Evolutionary conservation across 78 protist species (phyloP), one percentile per base, ranked within the genome.

Genomic region (Anaeramoeba ignava): DNA sequence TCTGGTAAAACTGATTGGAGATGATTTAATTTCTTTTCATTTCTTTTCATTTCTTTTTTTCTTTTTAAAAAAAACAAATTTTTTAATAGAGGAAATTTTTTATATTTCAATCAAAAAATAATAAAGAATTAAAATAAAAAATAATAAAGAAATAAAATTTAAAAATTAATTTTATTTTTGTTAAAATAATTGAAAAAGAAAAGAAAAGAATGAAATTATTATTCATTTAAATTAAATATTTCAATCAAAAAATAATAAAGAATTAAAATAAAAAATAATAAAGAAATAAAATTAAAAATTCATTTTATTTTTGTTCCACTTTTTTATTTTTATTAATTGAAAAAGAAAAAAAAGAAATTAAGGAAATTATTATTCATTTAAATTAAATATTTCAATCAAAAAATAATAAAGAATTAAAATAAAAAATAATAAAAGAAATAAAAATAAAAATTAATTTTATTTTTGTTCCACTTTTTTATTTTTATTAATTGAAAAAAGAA

Each of bases 401-500:
- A n/a, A 68, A 68, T 31, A 68, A 68, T 33, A n/a, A 68, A n/a
- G 31, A 68, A n/a, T 68, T 68, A 33, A 68, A 68, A 68, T 68
- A 68, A 68, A 68, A 68, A 68, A 68, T 33, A 33, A 68, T 68
- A 33, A n/a, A 68, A 68, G 31, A 68, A 68, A 68, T 33, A 33
- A 33, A n/a, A 68, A 68, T n/a, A 68, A 68, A 68, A 68, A 68
- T 68, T 31, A n/a, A n/a, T 33, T 68, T 33, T 33, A 33, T 31
- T 68, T 68, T 68, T 68, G 78, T 68, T 68, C 78, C 41, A 68
- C n/a, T 68, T 68, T n/a, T n/a, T 33, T 33, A 68, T n/a, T 33
- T n/a, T 68, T 31, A 68, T 68, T n/a, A 68, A 68, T 68, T 68
- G 78, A 68, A n/a, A 68, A 68, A 68, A 33, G 78, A 68, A 68